Conservation (phyloP, 768 basidiomycete species). For the Rhizopogon vulgaris region DNA sequence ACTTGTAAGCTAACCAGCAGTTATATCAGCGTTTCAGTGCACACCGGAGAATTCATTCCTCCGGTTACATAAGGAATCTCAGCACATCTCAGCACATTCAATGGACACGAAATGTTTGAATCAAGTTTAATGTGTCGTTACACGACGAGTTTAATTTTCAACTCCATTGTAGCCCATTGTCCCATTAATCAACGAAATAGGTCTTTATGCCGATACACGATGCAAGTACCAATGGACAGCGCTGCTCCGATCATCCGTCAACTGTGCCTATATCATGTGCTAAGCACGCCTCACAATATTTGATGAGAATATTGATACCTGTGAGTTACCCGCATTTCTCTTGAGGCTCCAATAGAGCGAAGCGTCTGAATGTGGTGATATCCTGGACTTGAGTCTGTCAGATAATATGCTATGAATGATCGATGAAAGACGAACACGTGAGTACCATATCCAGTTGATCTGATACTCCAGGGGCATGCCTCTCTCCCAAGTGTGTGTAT, state of each 20-base stretch:
- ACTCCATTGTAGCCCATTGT: neutral
- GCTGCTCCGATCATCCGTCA: neutral
- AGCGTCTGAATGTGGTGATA: neutral
- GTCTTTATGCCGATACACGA: neutral
- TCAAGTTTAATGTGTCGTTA: neutral
- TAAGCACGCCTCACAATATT: neutral
- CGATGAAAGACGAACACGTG: neutral
- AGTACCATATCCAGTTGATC: neutral
- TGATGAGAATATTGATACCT: neutral
- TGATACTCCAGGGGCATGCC: neutral
- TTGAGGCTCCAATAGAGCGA: neutral
- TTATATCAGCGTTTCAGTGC: no score
- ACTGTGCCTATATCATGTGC: neutral
- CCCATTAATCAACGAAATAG: neutral
- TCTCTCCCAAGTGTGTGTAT: neutral
- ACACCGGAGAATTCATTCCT: no score
- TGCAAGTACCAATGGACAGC: slow-evolving; percentile 2
- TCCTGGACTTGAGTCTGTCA: neutral
- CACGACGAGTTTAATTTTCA: neutral
- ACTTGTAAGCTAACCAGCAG: no score
- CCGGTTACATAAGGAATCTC: no score
- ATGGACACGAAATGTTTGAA: no score
- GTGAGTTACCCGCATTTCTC: neutral
- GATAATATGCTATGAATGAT: neutral
- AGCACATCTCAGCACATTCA: no score